A percentile compares a stretch with the other conserved stretches of the same genome.
Evolutionary conservation across 176 grass and related monocot genomes (phyloP).

Genomic region (Triticum timopheevii): DNA sequence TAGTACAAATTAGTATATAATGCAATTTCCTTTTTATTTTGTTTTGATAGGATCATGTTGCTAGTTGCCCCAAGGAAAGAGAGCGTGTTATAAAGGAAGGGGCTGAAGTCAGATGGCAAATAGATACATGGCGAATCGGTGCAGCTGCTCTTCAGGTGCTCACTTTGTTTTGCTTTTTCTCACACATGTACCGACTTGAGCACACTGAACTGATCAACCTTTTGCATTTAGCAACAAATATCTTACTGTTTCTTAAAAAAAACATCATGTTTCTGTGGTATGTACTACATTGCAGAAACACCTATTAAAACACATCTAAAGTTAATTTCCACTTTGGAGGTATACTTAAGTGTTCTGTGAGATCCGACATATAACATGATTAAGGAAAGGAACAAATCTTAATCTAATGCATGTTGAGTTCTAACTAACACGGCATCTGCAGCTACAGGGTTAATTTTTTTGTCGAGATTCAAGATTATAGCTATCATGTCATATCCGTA

Average conservation of each 20-base stretch:
- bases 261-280: background rate
- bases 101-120: slow-evolving; percentile 91
- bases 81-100: slow-evolving; percentile 70
- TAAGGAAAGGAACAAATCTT: background rate
- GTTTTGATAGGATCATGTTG: slow-evolving; percentile 80
- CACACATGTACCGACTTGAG: background rate
- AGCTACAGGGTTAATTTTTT: background rate
- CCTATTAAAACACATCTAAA: background rate
- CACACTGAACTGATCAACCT: background rate
- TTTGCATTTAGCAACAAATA: slow-evolving; percentile 15
- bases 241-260: background rate
- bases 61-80: slow-evolving; percentile 83
- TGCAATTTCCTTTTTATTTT: slow-evolving; percentile 28
- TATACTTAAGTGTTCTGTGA: background rate
- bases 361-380: background rate
- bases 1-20: background rate
- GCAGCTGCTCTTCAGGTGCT: slow-evolving; percentile 92
- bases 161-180: background rate
- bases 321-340: background rate
- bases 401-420: slow-evolving; percentile 8
- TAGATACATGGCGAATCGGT: slow-evolving; percentile 95
- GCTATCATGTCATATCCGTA: background rate
- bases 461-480: background rate
- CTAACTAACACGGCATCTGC: background rate
- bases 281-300: background rate